Evolutionary conservation across 1,284 basidiomycete species (phyloP), one percentile per base, ranked within the genome.

Genomic region (Golubevia pallescens): DNA sequence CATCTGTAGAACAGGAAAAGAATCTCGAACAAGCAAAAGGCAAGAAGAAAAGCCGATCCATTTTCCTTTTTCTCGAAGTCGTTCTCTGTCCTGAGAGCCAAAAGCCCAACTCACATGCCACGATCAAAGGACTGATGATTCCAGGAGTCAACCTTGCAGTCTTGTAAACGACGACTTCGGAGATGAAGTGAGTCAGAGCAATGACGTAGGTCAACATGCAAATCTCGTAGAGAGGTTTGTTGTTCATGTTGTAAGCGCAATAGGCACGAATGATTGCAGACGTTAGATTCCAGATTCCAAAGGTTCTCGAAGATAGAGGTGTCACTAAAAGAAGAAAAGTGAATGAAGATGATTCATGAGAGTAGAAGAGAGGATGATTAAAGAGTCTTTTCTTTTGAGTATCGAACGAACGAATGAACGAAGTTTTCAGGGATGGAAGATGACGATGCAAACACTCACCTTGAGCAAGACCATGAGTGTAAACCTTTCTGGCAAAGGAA

Each of bases 31-130:
- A n/a, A n/a, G n/a, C n/a, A n/a, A n/a, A n/a, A n/a, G n/a, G n/a
- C n/a, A n/a, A n/a, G n/a, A n/a, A n/a, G n/a, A n/a, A n/a, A n/a
- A n/a, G n/a, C n/a, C n/a, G n/a, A n/a, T n/a, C n/a, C n/a, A n/a
- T n/a, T n/a, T n/a, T n/a, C n/a, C n/a, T n/a, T n/a, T n/a, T n/a
- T n/a, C n/a, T n/a, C n/a, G n/a, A n/a, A n/a, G n/a, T n/a, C n/a
- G n/a, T n/a, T n/a, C n/a, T n/a, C n/a, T n/a, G n/a, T n/a, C n/a
- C n/a, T n/a, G n/a, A n/a, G n/a, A n/a, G n/a, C n/a, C n/a, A n/a
- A n/a, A n/a, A n/a, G n/a, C n/a, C n/a, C n/a, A n/a, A 87, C 93
- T 88, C 86, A 97, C 96, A 91, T 14, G 94, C 92, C 20, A 98
- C 93, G 66, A 97, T 88, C 61, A 96, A 87, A 0, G 96, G 93